Base-by-base conservation (phyloP, 2,329 filamentous ascomycete genomes). In the Westerdykella ornata region DNA sequence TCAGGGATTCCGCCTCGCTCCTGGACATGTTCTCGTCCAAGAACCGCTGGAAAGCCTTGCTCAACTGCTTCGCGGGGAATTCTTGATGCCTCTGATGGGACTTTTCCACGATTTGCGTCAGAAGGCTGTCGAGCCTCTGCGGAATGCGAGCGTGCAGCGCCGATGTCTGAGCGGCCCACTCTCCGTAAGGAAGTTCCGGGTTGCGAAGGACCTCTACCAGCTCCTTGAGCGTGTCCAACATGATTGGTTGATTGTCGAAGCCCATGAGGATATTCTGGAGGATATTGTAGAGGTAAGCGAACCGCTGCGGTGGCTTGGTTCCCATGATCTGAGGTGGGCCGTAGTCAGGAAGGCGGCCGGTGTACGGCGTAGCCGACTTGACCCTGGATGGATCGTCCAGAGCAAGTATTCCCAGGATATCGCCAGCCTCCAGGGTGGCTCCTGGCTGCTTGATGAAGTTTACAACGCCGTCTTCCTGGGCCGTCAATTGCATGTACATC, bases 401-500 rank as follows among this genome's bases (percentile, higher is more conserved):
- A 48, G 90, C 84, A 18, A 98, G 78, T 50, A 98, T 96, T 72
- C 89, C 92, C n/a, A 98, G 80, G 46, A 98, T 97, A 65, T 98
- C 92, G 68, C 92, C 92, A 63, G 92, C 92, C 68, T 97, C 89
- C 36, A 98, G 84, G 14, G 88, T 94, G n/a, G 92, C 86, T 66
- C 92, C 92, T 48, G 92, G 92, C 72, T 97, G 92, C 80, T 98
- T 98, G 76, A 98, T 95, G 59, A 98, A 80, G 72, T 96, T 92
- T 42, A 98, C 90, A 41, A 94, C 78, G 74, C 92, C 92, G 57
- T 95, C 92, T 68, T 98, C 92, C 63, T 89, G 84, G 2, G 92
- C 86, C 47, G 98, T 78, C 41, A 98, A 77, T 60, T 92, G 92
- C 92, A 98, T 98, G 78, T 97, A 97, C 92, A 98, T 98, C 78